Base-by-base conservation (phyloP, 805 yeast genomes). In the Scheffersomyces coipomensis region DNA sequence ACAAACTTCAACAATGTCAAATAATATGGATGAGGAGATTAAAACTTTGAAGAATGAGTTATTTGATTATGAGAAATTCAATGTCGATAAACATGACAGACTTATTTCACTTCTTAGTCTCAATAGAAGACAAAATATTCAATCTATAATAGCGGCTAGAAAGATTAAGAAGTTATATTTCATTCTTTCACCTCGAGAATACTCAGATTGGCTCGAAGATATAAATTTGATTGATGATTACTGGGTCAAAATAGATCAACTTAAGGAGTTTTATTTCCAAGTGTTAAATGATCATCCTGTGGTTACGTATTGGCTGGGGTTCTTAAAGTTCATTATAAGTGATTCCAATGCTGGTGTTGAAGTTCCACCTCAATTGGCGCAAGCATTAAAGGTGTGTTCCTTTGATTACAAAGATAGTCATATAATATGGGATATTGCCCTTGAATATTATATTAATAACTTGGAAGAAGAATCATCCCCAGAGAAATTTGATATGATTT, bases 391-490 rank as follows among this genome's bases (percentile, higher is more conserved):
- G 2, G 52, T 51, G 15, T 51, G 55, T 2, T 53, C 46, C 5
- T 36, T 52, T 34, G 73, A 67, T 39, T 66, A 48, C 34, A 29
- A 24, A 5, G 37, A 48, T 7, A 44, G 60, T 27, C 35, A 48
- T 19, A 23, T 18, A 5, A 35, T 65, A 2, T 62, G 68, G 58
- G 33, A 44, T 5, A 25, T 40, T 3, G 40, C 55, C 4, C 21
- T 51, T 5, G 42, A 29, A 55, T 47, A 39, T 25, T 26, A 23
- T 25, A 23, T 34, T 9, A 18, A 39, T 6, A n/a, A 29, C 1
- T 37, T 34, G 19, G 42, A 35, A 10, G 37, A 37, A 4, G 12
- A 46, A 1, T 30, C 36, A 6, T 33, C 34, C 8, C 42, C 42
- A 34, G 49, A 43, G 1, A 38, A 46, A n/a, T 44, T 58, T 26